phyloP scores from a whole-genome alignment of 208 protist genomes.

The Polymyxa betae region DNA sequence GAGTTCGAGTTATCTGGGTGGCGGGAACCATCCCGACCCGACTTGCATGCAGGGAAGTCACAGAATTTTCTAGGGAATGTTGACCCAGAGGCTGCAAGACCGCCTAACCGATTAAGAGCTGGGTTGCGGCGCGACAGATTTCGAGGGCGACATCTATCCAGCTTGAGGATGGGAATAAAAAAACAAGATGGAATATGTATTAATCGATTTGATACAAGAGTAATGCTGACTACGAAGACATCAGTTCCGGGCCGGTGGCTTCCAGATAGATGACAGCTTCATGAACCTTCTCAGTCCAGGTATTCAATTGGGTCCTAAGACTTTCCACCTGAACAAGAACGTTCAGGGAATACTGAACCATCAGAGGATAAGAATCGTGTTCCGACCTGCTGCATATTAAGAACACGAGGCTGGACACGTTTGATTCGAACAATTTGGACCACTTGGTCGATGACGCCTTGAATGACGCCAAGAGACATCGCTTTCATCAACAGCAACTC shows the following conservation, averaged over 20 bases:
- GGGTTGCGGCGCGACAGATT: too few species aligned
- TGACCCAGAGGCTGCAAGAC: too few species aligned
- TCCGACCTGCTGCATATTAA: slow-evolving; percentile 30
- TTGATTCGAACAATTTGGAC: slow-evolving; percentile 29
- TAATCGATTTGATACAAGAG: too few species aligned
- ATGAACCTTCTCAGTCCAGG: slow-evolving; percentile 27
- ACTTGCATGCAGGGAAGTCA: too few species aligned
- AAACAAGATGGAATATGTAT: too few species aligned
- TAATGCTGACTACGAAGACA: neutral
- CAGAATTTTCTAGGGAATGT: too few species aligned
- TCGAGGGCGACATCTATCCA: too few species aligned
- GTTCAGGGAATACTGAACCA: neutral
- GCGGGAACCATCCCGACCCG: too few species aligned
- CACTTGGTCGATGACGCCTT: slow-evolving; percentile 47
- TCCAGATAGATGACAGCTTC: neutral
- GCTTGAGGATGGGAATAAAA: too few species aligned
- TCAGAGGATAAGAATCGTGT: neutral
- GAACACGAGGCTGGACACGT: slow-evolving; percentile 35
- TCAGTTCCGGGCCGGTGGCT: neutral
- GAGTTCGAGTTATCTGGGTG: too few species aligned
- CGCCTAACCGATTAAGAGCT: too few species aligned
- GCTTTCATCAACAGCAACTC: slow-evolving; percentile 49
- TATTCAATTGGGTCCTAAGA: neutral
- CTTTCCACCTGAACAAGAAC: neutral
- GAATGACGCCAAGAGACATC: slow-evolving; percentile 20